Conservation (phyloP, 1,284 basidiomycete species). For the Cutaneotrichosporon sp. region DNA sequence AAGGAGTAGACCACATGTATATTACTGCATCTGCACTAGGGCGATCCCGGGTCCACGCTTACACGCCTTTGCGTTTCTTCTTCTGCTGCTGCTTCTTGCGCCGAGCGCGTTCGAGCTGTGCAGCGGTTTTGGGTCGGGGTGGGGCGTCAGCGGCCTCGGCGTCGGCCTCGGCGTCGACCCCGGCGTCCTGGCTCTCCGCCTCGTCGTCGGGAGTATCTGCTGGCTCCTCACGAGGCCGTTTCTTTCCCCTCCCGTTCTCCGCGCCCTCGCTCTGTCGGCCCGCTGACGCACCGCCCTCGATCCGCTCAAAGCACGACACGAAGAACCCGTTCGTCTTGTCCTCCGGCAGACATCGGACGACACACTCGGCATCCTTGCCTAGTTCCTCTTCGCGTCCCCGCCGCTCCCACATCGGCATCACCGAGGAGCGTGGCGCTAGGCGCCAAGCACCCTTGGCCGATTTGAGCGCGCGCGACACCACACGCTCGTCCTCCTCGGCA, state of each 20-base stretch:
- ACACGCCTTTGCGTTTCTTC: constrained; percentile 1
- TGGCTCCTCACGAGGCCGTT: constrained; percentile 1
- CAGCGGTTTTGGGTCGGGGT: constrained; percentile 29
- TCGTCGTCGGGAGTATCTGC: constrained; percentile 2
- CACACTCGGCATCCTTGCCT: constrained; percentile 54
- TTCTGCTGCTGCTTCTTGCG: constrained; percentile 42
- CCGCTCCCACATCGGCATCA: constrained; percentile 72
- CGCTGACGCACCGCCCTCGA: constrained; percentile 7
- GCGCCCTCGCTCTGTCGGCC: background rate
- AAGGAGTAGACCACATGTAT: constrained; percentile 7
- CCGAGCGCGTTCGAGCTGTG: constrained; percentile 34
- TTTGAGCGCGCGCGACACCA: constrained; percentile 65
- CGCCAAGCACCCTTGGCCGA: constrained; percentile 55
- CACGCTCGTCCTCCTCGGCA: constrained; percentile 81
- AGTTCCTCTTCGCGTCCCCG: constrained; percentile 66
- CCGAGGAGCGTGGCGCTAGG: constrained; percentile 61
- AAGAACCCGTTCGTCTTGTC: constrained; percentile 94
- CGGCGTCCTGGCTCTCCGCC: constrained; percentile 1
- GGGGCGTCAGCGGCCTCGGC: constrained; percentile 26
- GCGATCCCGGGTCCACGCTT: too few species aligned
- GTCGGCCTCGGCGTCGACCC: constrained; percentile 24
- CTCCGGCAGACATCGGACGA: constrained; percentile 79
- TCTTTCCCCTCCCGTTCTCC: background rate
- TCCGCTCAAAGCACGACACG: constrained; percentile 72
- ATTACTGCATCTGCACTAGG: background rate